Evolutionary conservation across 2,329 filamentous ascomycete genomes (phyloP).

Genomic region (Fusarium avenaceum): DNA sequence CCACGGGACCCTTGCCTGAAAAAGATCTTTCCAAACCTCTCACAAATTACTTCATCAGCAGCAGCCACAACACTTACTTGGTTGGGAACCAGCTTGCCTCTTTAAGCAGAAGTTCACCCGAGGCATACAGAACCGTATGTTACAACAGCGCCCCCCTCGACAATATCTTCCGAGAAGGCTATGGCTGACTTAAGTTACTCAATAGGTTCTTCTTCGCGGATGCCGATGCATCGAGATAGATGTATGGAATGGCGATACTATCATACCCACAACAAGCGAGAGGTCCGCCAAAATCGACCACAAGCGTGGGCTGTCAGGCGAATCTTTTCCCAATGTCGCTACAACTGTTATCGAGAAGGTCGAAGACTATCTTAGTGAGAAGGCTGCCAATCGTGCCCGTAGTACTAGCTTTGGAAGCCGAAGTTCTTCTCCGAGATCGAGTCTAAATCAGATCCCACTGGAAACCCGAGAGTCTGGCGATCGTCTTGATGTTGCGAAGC

Average conservation of each 20-base stretch:
- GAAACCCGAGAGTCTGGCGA: constrained; percentile 55
- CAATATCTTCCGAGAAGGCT: not conserved
- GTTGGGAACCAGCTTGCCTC: constrained; percentile 88
- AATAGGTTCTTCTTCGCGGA: constrained; percentile 77
- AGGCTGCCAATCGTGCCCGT: constrained; percentile 53
- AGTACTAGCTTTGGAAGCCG: constrained; percentile 58
- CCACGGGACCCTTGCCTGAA: constrained; percentile 59
- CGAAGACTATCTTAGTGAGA: constrained; percentile 53
- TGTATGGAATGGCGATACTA: constrained; percentile 83
- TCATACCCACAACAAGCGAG: constrained; percentile 53
- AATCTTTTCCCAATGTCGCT: constrained; percentile 61
- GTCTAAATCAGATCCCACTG: constrained; percentile 43
- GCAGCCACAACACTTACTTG: constrained; percentile 94
- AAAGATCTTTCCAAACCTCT: constrained; percentile 77
- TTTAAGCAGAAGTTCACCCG: constrained; percentile 72
- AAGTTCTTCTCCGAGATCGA: constrained; percentile 51
- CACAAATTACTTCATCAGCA: constrained; percentile 93
- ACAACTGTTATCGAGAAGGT: constrained; percentile 57
- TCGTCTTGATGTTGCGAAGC: constrained; percentile 50
- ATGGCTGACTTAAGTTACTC: constrained; percentile 1
- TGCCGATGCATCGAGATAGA: constrained; percentile 96
- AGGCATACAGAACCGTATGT: constrained; percentile 81
- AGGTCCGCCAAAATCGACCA: constrained; percentile 60
- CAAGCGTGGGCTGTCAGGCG: constrained; percentile 61
- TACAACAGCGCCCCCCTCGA: not conserved